Evolutionary conservation across 495 filamentous ascomycete genomes (phyloP).

Genomic region (Penicillium macrosclerotiorum): DNA sequence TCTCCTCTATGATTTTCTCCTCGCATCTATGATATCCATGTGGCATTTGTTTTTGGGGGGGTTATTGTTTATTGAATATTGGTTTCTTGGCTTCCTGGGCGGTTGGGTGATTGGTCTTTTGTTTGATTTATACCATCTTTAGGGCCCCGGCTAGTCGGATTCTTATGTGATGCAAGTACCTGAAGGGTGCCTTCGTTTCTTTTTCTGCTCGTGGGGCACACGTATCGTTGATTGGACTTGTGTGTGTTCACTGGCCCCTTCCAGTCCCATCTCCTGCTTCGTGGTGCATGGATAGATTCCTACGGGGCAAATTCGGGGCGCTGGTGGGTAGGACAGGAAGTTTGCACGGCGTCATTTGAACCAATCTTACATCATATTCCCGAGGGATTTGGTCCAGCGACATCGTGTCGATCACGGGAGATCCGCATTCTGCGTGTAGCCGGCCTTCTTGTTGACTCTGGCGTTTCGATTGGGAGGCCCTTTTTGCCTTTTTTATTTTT

Average conservation of each 20-base stretch:
- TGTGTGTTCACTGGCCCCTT: neutral
- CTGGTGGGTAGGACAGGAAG: slow-evolving; percentile 20
- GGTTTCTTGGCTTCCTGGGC: slow-evolving; percentile 5
- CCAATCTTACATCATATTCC: slow-evolving; percentile 18
- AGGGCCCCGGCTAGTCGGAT: no score
- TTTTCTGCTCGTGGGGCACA: slow-evolving; percentile 1
- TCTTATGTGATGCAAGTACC: slow-evolving; percentile 16
- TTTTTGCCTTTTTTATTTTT: neutral
- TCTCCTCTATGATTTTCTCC: neutral
- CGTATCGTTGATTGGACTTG: neutral
- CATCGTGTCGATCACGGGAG: slow-evolving; percentile 21
- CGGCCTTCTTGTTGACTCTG: no score
- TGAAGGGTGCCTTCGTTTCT: neutral
- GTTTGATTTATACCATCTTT: no score
- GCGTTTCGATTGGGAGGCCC: no score
- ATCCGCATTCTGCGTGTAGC: slow-evolving; percentile 12
- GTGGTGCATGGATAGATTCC: slow-evolving; percentile 1
- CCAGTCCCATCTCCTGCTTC: neutral
- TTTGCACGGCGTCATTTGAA: slow-evolving; percentile 17
- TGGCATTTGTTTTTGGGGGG: slow-evolving; percentile 22
- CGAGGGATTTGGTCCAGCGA: slow-evolving; percentile 1
- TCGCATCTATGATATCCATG: slow-evolving; percentile 34
- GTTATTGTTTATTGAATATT: slow-evolving; percentile 2
- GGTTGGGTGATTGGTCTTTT: no score
- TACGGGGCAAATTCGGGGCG: neutral